These are phyloP conservation scores for Pseudocercospora crystallina DNA, from an alignment of 2,329 filamentous ascomycete species.

Conservation along the genomic window DNA sequence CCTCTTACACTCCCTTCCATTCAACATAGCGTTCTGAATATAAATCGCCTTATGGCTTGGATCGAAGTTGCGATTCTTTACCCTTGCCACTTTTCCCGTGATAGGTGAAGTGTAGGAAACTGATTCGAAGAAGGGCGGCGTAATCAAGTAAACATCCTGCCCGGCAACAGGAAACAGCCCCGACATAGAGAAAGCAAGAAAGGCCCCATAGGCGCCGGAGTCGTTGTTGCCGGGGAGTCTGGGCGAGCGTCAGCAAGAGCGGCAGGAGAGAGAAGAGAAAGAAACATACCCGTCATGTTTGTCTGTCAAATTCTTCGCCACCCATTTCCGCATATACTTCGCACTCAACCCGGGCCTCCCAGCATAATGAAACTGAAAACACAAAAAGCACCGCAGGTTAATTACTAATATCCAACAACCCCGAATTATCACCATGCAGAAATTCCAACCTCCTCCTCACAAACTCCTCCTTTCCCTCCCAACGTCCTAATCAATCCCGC, in stretches of 20 bases:
- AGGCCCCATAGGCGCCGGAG: conserved; percentile 20
- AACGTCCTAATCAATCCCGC: conserved; percentile 37
- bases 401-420: conserved; percentile 44
- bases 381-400: conserved; percentile 46
- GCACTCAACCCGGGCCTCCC: conserved; percentile 35
- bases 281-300: no score
- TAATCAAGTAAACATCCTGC: conserved; percentile 22
- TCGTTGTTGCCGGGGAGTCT: conserved; percentile 24
- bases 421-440: conserved; percentile 41
- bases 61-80: conserved; percentile 35
- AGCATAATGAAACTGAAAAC: conserved; percentile 45
- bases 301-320: no score
- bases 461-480: conserved; percentile 39
- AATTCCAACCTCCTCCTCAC: conserved; percentile 40
- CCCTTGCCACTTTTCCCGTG: conserved; percentile 20
- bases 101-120: conserved; percentile 23
- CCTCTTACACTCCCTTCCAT: conserved; percentile 18
- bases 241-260: no score
- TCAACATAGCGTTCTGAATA: conserved; percentile 23
- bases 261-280: no score
- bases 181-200: conserved; percentile 24
- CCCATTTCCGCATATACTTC: conserved; percentile 15
- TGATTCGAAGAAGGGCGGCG: conserved; percentile 20
- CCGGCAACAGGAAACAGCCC: conserved; percentile 24
- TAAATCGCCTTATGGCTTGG: conserved; percentile 31